These are phyloP conservation scores for Rhytidiadelphus loreus DNA, from an alignment of 225 moss, liverwort and hornwort species.

Conservation along the genomic window DNA sequence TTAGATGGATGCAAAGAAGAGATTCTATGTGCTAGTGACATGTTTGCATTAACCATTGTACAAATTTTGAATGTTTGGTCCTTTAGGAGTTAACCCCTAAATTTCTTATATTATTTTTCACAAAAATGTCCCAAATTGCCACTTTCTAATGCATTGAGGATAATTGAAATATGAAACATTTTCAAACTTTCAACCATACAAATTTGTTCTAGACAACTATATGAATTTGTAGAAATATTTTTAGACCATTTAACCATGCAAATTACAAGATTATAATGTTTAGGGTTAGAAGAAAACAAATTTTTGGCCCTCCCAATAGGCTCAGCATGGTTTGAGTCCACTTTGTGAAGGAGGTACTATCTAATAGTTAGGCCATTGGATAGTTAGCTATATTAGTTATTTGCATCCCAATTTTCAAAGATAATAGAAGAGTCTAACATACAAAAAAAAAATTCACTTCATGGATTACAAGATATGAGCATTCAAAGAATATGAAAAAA, in stretches of 20 bases:
- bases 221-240: neutral
- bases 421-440: neutral
- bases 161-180: neutral
- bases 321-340: rapidly evolving
- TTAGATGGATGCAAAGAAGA: neutral
- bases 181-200: neutral
- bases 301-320: neutral
- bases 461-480: neutral
- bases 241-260: rapidly evolving
- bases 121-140: rapidly evolving
- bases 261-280: neutral
- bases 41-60: neutral
- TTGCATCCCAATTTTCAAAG: neutral
- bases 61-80: too few species aligned
- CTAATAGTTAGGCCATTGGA: neutral
- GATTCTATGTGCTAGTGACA: neutral
- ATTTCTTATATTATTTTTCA: neutral
- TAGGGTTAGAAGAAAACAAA: neutral
- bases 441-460: neutral
- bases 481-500: neutral
- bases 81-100: rapidly evolving
- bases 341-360: neutral
- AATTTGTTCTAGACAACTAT: neutral
- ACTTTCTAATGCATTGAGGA: neutral
- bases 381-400: neutral